Conservation (phyloP, 1,284 basidiomycete species). For the Wallemia mellicola region DNA sequence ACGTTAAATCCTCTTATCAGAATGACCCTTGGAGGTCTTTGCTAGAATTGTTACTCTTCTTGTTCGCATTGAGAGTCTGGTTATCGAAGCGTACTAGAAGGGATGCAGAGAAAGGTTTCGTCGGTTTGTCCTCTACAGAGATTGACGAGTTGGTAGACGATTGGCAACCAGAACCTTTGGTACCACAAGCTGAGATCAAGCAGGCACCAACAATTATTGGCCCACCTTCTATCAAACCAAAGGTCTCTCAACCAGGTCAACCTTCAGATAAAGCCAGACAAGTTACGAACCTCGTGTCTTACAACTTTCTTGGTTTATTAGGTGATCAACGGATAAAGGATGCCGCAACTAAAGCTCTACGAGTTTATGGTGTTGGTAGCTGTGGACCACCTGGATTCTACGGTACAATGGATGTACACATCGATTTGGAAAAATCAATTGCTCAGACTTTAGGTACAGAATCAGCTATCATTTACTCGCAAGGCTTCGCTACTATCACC, state of each 20-base stretch:
- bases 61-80: conserved; percentile 67
- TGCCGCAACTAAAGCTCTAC: conserved; percentile 53
- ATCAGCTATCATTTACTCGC: conserved; percentile 70
- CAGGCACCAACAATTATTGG: conserved; percentile 36
- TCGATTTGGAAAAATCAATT: conserved; percentile 59
- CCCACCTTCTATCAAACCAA: conserved; percentile 54
- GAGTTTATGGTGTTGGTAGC: conserved; percentile 75
- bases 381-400: conserved; percentile 97
- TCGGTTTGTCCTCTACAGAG: conserved; percentile 54
- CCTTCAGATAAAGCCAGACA: conserved; percentile 42
- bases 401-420: conserved; percentile 82
- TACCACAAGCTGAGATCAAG: conserved; percentile 30
- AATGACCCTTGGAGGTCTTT: conserved; percentile 75
- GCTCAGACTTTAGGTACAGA: conserved; percentile 74
- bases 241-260: conserved; percentile 41
- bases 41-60: conserved; percentile 61
- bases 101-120: conserved; percentile 66
- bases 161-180: conserved; percentile 70
- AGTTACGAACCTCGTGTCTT: conserved; percentile 60
- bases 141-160: conserved; percentile 87
- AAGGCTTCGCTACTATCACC: conserved; percentile 69
- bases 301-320: conserved; percentile 75
- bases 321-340: conserved; percentile 67
- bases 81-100: conserved; percentile 65
- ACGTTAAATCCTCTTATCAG: conserved; percentile 15